Evolutionary conservation across 106 monocot genomes (phyloP).

Genomic region (Chionographis japonica): DNA sequence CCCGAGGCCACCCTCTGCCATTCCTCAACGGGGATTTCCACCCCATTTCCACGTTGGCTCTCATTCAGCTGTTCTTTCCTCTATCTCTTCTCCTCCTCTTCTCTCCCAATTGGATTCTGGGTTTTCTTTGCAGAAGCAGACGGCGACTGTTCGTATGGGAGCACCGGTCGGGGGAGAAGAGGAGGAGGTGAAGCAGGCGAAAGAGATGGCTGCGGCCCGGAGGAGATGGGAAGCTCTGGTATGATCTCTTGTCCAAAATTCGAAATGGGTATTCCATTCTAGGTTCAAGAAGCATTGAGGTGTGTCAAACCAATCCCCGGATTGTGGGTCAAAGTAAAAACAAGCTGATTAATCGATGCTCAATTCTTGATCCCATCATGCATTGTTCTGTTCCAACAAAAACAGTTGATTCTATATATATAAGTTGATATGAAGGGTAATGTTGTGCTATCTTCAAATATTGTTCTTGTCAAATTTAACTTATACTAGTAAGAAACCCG

Average conservation of each 20-base stretch:
- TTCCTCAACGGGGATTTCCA: background rate
- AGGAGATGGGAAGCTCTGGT: conserved; percentile 77
- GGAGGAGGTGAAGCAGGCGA: conserved; percentile 57
- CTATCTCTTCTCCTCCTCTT: background rate
- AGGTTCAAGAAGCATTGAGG: too few relatives aligned
- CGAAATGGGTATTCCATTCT: too few relatives aligned
- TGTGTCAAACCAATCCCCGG: too few relatives aligned
- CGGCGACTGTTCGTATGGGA: conserved; percentile 20
- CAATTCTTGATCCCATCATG: too few relatives aligned
- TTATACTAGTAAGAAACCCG: too few relatives aligned
- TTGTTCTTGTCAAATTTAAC: too few relatives aligned
- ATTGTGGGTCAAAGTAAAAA: too few relatives aligned
- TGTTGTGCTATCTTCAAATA: too few relatives aligned
- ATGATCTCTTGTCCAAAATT: background rate
- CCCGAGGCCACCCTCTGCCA: background rate
- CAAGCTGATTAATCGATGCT: too few relatives aligned
- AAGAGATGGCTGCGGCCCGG: conserved; percentile 72
- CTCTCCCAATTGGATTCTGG: background rate
- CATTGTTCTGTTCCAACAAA: too few relatives aligned
- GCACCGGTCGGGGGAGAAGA: conserved; percentile 44
- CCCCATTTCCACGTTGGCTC: conserved; percentile 2
- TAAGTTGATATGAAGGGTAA: too few relatives aligned
- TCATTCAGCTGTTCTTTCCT: background rate
- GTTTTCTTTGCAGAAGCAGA: conserved; percentile 21
- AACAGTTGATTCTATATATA: too few relatives aligned